Evolutionary conservation across 495 filamentous ascomycete species (phyloP), one percentile per base, ranked within the genome.

Genomic region (Neurospora sp.): DNA sequence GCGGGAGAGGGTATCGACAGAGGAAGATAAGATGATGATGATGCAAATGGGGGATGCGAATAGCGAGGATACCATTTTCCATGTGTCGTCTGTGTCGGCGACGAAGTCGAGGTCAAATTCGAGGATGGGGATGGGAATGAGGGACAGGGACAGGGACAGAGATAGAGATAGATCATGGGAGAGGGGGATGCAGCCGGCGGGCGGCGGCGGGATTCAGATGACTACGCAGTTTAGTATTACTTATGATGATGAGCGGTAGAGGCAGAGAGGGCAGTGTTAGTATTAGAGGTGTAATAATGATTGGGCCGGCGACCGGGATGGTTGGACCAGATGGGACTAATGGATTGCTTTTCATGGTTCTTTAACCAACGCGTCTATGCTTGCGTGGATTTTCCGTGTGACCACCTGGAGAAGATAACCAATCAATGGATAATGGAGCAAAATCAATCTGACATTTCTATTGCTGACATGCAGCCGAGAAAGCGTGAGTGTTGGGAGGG

Each of bases 51-150:
- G 53, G 2, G 85, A 85, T 0, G 83, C 82, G 12, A 87, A 86
- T 72, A 81, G 81, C 37, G 87, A 82, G 71, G 78, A 86, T 5
- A 85, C 81, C 44, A 48, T 78, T 1, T 70, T 83, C 11, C 79
- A 80, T 0, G 73, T 69, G 7, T 61, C 73, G 75, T 71, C 80
- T 77, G 59, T n/a, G 16, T 39, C 37, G 22, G 22, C 53, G 69
- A 73, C 68, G 48, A 61, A 6, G 61, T 12, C 22, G 27, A 71
- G 70, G 10, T 71, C 38, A 27, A 71, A 42, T 37, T 35, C 38
- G 42, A 71, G 27, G 38, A 20, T 61, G 70, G 42, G 41, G 39
- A 70, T 10, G 12, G 39, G 9, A 0, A n/a, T 10, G 18, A 35
- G 31, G 5, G 31, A 35, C 31, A 35, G 35, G 35, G 5, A 37